Base-by-base conservation (phyloP, 129 eudicot species). In the Cynara cardunculus region DNA sequence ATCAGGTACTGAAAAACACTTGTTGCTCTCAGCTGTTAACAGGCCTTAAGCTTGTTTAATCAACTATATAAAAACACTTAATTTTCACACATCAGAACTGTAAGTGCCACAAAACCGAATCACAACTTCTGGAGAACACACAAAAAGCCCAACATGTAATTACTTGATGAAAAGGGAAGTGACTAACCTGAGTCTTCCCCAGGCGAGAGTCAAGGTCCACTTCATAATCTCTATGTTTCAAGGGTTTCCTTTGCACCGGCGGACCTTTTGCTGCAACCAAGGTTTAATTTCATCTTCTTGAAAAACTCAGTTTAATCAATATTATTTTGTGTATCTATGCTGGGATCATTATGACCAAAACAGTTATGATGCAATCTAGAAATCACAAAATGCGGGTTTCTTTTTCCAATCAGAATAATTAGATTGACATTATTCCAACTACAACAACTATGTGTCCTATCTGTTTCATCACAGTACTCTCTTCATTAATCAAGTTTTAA, bases 141-240 rank as follows among this genome's bases (percentile, higher is more conserved):
- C 41, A 78, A 41, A 16, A 65, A 25, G 4, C 69, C 21, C 21
- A 31, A 32, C 68, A 53, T 1, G 26, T 8, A 66, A 22, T 9
- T 16, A 24, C 39, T 69, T 14, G 39, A 59, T 35, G 18, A 9
- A 72, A 56, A 28, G 18, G 8, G 21, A 77, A 26, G 35, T 28
- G 62, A 70, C 85, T 25, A 76, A 93, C 99, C 97, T 95, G 99
- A 74, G 99, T 95, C 88, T 95, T 95, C 41, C 99, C 99, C 87
- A 95, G 83, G 9, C 99, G 94, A 37, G 99, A 92, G 85, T 90
- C 93, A 21, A 95, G 97, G 83, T 95, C 97, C 74, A 95, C 99
- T 82, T 94, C 97, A 89, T 88, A 94, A 84, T 94, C 98, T 80
- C 98, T 91, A 53, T 91, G 98, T 86, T 94, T 94, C 89, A 94